Evolutionary conservation across 2,329 filamentous ascomycete species (phyloP), one percentile per base, ranked within the genome.

Genomic region (Rutstroemia sp.): DNA sequence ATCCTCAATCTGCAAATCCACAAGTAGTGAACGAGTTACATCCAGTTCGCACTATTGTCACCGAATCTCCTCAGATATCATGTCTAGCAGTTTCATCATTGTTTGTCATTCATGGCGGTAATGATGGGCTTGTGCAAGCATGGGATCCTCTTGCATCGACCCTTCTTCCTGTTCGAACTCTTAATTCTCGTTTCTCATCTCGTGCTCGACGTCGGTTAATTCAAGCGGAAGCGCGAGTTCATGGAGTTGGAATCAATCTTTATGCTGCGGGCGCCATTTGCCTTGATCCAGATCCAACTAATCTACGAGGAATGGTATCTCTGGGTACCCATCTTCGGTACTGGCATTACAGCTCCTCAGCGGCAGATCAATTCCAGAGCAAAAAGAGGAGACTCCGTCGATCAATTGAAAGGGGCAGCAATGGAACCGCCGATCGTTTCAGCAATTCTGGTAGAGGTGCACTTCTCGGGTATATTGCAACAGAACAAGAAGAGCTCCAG

Each of bases 101-200:
- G 16, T 95, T 95, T 68, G 73, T 99, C 16, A 88, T 97, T 6
- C 89, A 96, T 69, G 94, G 94, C 50, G 94, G 94, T 25, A 96
- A 88, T 63, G 94, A 99, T 72, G 92, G 94, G 0, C 80, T 97
- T 3, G 92, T 96, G 4, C 94, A 97, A 70, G 89, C 91, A 5
- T 99, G 94, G 94, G 94, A 99, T 73, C 89, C 88, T n/a, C 76
- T 99, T 48, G 89, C 86, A 1, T 97, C 92, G 2, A 87, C 80
- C 0, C 72, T 79, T 17, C 83, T 86, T 19, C 89, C 94, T 0
- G 80, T 97, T 51, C 84, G 91, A 41, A 97, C 91, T 0, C 77
- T 99, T 54, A 92, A 95, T 68, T 89, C 90, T 2, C 84, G 88
- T 14, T 91, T 92, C 62, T 88, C 88, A 2, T 86, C 88, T 7